Evolutionary conservation across 169 alveolate species (phyloP).

Genomic region (Theileria orientalis): DNA sequence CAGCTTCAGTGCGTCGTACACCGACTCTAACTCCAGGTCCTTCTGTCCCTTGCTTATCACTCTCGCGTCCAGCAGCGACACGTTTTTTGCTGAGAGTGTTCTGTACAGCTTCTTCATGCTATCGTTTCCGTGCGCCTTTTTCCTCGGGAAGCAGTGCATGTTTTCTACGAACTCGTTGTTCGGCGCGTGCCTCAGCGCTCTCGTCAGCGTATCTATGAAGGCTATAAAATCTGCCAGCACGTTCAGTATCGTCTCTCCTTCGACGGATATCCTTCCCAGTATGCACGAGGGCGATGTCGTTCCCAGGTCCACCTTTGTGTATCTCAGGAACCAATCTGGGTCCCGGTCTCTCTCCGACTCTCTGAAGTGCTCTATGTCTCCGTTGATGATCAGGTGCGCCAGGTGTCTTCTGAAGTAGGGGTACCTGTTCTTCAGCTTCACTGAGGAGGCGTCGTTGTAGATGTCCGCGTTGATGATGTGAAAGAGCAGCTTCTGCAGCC

Average conservation of each 20-base stretch:
- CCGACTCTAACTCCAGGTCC: not conserved
- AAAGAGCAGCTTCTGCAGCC: conserved; percentile 14
- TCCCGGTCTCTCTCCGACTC: not conserved
- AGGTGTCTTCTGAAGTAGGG: conserved; percentile 49
- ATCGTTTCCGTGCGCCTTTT: not conserved
- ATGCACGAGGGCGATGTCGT: conserved; percentile 32
- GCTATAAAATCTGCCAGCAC: conserved; percentile 14
- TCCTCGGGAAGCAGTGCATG: not conserved
- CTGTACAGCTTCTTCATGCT: conserved; percentile 2
- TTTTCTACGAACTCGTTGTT: not conserved
- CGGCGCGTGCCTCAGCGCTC: too few relatives aligned
- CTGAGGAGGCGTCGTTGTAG: not conserved
- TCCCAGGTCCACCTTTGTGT: conserved; percentile 14
- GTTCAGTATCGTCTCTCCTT: conserved; percentile 23
- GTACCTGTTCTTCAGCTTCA: not conserved
- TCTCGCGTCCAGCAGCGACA: not conserved
- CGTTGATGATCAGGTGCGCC: conserved; percentile 29
- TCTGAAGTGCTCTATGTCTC: not conserved
- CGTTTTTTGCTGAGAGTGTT: not conserved
- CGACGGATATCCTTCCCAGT: conserved; percentile 6
- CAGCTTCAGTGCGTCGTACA: not conserved
- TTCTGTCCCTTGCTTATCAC: not conserved
- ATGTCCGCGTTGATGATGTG: conserved; percentile 12
- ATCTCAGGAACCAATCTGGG: not conserved
- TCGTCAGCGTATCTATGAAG: too few relatives aligned